Evolutionary conservation across 495 filamentous ascomycete genomes (phyloP).

Genomic region (Parmelia sp.): DNA sequence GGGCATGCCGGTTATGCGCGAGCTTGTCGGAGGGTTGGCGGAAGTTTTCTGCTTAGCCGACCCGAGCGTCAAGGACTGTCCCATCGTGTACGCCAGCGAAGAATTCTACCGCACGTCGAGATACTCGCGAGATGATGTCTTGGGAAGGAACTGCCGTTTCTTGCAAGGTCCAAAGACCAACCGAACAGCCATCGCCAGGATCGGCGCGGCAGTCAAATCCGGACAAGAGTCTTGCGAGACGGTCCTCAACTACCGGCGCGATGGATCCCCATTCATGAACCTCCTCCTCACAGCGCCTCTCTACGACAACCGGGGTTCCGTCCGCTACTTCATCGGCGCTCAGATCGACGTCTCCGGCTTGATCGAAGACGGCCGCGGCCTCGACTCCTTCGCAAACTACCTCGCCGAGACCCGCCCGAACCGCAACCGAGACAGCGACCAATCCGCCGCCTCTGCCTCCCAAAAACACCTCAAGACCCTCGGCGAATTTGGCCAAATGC

Average conservation of each 20-base stretch:
- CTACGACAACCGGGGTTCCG: slow-evolving; percentile 51
- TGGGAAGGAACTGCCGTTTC: slow-evolving; percentile 59
- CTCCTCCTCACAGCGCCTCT: slow-evolving; percentile 58
- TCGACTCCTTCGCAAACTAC: slow-evolving; percentile 48
- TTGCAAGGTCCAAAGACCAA: slow-evolving; percentile 57
- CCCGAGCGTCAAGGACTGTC: slow-evolving; percentile 64
- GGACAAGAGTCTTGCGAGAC: slow-evolving; percentile 51
- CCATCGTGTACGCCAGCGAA: slow-evolving; percentile 72
- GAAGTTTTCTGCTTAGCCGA: slow-evolving; percentile 77
- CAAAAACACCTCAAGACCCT: slow-evolving; percentile 20
- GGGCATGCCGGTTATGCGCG: slow-evolving; percentile 48
- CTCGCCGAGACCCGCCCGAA: slow-evolving; percentile 24
- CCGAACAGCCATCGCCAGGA: slow-evolving; percentile 38
- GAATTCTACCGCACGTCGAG: slow-evolving; percentile 59
- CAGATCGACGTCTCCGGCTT: slow-evolving; percentile 58
- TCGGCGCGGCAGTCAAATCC: slow-evolving; percentile 42
- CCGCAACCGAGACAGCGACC: slow-evolving; percentile 24
- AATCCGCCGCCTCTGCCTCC: slow-evolving; percentile 10
- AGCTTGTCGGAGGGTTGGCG: slow-evolving; percentile 62
- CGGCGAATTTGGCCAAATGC: slow-evolving; percentile 25
- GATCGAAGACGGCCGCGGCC: slow-evolving; percentile 48
- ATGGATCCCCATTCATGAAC: slow-evolving; percentile 65
- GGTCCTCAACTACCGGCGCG: slow-evolving; percentile 36
- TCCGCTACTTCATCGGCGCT: slow-evolving; percentile 57
- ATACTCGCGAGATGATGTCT: slow-evolving; percentile 51